These are phyloP conservation scores for Blepharisma japonicum DNA, from an alignment of 73 alveolate species.

Conservation along the genomic window DNA sequence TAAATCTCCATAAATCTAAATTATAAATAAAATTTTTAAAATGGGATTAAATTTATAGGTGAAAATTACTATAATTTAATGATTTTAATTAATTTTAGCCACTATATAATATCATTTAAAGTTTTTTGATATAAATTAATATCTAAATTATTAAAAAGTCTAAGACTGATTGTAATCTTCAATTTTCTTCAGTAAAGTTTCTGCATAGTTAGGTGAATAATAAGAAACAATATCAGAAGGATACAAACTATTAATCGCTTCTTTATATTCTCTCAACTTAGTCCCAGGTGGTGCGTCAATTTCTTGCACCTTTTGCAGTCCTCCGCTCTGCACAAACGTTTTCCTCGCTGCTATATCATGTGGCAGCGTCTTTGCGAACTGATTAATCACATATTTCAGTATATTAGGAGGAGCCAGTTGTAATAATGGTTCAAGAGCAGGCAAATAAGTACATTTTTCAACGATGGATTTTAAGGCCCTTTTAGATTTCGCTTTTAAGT, in stretches of 20 bases:
- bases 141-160: background rate
- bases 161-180: conserved; percentile 62
- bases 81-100: too few relatives aligned
- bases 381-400: conserved; percentile 80
- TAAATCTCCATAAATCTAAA: too few relatives aligned
- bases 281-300: conserved; percentile 71
- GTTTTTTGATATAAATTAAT: too few relatives aligned
- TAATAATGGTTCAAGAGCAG: conserved; percentile 97
- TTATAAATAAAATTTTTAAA: too few relatives aligned
- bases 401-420: conserved; percentile 69
- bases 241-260: conserved; percentile 83
- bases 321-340: conserved; percentile 90
- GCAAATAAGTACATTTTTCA: conserved; percentile 95
- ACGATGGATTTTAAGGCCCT: conserved; percentile 91
- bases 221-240: conserved; percentile 93
- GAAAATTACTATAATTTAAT: too few relatives aligned
- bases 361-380: conserved; percentile 78
- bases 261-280: conserved; percentile 82
- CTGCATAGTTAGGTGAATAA: conserved; percentile 89
- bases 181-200: conserved; percentile 72
- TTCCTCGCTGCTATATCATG: conserved; percentile 78
- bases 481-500: conserved; percentile 82
- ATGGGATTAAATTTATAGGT: too few relatives aligned
- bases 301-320: conserved; percentile 70
- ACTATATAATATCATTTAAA: too few relatives aligned